phyloP scores from a whole-genome alignment of 2,329 filamentous ascomycete species.

The Rutstroemia sp. region DNA sequence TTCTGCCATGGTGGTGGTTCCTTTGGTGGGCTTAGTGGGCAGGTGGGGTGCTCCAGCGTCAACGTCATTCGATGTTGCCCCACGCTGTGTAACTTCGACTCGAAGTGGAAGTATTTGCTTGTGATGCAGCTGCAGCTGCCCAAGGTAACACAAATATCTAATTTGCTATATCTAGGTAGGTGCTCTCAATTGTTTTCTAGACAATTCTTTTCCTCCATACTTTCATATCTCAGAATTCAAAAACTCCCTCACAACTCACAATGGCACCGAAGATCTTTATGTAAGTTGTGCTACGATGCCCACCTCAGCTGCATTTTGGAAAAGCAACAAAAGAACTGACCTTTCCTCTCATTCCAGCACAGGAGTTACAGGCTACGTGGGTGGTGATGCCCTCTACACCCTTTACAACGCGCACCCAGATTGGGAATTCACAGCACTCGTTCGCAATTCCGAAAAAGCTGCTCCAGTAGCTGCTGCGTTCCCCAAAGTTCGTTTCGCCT shows the following conservation, averaged over 20 bases:
- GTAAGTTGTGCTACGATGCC: slow-evolving; percentile 4
- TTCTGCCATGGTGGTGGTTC: too few relatives aligned
- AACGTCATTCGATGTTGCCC: too few relatives aligned
- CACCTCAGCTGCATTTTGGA: not conserved
- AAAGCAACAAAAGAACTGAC: not conserved
- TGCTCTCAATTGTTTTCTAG: too few relatives aligned
- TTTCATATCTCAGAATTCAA: too few relatives aligned
- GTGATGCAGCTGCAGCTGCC: too few relatives aligned
- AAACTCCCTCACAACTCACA: not conserved
- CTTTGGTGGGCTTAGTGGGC: too few relatives aligned
- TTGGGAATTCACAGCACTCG: slow-evolving; percentile 41
- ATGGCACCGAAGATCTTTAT: slow-evolving; percentile 25
- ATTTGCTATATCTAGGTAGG: too few relatives aligned
- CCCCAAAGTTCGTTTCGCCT: slow-evolving; percentile 41
- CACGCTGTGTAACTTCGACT: too few relatives aligned
- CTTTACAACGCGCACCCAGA: slow-evolving; percentile 40
- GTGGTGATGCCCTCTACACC: slow-evolving; percentile 37
- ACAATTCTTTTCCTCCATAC: not conserved
- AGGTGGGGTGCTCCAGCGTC: too few relatives aligned
- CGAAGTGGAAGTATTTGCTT: too few relatives aligned
- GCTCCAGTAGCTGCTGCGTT: slow-evolving; percentile 38
- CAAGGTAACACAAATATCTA: too few relatives aligned
- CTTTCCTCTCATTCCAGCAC: not conserved
- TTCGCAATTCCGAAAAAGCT: slow-evolving; percentile 41
- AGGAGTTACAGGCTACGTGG: slow-evolving; percentile 28